These are phyloP conservation scores for Aspergillus pseudonomiae DNA, from an alignment of 2,329 filamentous ascomycete genomes.

Conservation along the genomic window DNA sequence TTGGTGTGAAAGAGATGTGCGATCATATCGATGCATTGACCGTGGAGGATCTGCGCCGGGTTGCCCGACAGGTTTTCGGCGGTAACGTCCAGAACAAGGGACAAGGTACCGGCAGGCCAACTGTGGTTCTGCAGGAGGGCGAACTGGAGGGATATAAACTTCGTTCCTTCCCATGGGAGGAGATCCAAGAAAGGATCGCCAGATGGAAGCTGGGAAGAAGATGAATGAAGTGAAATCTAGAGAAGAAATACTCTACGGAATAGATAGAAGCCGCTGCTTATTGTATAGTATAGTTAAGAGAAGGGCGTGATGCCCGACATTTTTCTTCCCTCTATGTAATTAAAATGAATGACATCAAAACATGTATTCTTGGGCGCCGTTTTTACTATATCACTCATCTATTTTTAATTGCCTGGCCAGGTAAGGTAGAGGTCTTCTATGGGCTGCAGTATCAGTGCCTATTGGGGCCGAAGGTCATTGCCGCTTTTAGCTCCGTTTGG, in stretches of 20 bases:
- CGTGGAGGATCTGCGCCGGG: constrained; percentile 76
- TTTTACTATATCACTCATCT: too few species aligned
- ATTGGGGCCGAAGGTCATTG: constrained; percentile 24
- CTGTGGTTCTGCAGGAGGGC: constrained; percentile 91
- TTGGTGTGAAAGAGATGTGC: constrained; percentile 94
- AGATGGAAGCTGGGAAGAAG: constrained; percentile 77
- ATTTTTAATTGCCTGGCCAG: background rate
- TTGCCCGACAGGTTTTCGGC: constrained; percentile 76
- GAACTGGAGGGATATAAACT: constrained; percentile 71
- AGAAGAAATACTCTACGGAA: background rate
- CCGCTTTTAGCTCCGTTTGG: constrained; percentile 32
- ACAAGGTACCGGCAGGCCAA: constrained; percentile 81
- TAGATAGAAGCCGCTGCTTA: constrained; percentile 6
- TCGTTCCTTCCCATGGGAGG: constrained; percentile 76
- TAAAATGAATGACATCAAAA: constrained; percentile 17
- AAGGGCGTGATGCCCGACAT: constrained; percentile 1
- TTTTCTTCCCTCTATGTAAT: constrained; percentile 25
- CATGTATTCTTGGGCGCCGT: constrained; percentile 15
- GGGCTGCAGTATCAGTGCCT: background rate
- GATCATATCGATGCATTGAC: constrained; percentile 79
- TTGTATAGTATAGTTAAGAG: constrained; percentile 16
- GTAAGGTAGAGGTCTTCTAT: background rate
- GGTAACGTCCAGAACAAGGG: constrained; percentile 77
- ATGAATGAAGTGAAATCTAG: constrained; percentile 35
- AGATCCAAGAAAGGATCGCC: constrained; percentile 84